Evolutionary conservation across 108 stramenopile genomes (phyloP), one percentile per base, ranked within the genome.

Genomic region (Skeletonema costatum): DNA sequence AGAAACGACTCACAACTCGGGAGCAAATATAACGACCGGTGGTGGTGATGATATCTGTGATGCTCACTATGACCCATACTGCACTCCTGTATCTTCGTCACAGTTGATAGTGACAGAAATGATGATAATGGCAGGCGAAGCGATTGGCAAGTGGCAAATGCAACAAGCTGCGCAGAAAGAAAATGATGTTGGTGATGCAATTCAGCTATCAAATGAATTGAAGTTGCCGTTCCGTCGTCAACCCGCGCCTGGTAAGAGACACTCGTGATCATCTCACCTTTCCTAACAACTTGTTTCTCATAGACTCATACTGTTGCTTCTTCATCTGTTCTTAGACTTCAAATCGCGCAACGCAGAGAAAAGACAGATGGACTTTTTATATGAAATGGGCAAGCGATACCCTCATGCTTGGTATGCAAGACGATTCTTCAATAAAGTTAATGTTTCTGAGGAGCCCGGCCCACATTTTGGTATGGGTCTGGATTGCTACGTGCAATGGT

Each of bases 61-160:
- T 31, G 68, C 30, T 29, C 70, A 56, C 64, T 75, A 84, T 51
- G 58, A 75, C 73, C 73, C 70, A 30, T 60, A 83, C 53, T 73
- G 71, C 30, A 44, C 80, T 31, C 89, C 89, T 6, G 83, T 89
- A 29, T 94, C 93, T 2, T 80, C 87, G 7, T 71, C 93, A 9
- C 80, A 69, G 72, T 46, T 90, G 62, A 76, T 90, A 44, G 89
- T 90, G 6, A 92, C 90, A 51, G 94, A 95, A 70, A 87, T 91
- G 83, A 95, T 95, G 94, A 95, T 95, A 65, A 38, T 92, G 46
- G 87, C 94, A n/a, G 91, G 91, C 30, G 94, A 95, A 66, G 89
- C 90, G 13, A 85, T 95, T 44, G 92, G 89, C 19, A 88, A 86
- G 60, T 92, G 89, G 89, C 83, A 89, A 25, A 64, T 64, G 31